A percentile compares a stretch with the other conserved stretches of the same genome.
Evolutionary conservation across 805 yeast species (phyloP).

Genomic region (Saccharomyces jurei): DNA sequence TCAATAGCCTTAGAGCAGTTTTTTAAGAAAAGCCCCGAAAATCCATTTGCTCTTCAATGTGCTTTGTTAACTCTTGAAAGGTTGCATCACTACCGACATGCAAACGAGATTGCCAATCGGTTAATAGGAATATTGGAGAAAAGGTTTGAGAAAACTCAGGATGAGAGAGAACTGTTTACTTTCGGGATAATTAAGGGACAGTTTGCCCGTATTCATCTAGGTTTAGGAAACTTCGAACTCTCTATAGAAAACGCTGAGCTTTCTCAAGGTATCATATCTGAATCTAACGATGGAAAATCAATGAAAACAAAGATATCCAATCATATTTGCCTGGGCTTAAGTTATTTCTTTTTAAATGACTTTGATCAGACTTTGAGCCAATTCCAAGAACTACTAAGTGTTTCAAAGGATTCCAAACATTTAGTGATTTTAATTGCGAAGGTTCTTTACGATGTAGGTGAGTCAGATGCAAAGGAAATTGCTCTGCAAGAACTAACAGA

Average conservation of each 20-base stretch:
- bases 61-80: slow-evolving; percentile 59
- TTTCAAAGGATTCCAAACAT: slow-evolving; percentile 50
- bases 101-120: slow-evolving; percentile 39
- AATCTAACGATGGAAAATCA: slow-evolving; percentile 30
- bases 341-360: slow-evolving; percentile 53
- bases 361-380: slow-evolving; percentile 60
- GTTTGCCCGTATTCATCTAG: slow-evolving; percentile 63
- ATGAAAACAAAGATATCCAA: slow-evolving; percentile 43
- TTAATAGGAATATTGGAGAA: slow-evolving; percentile 45
- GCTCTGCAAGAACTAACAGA: slow-evolving; percentile 77
- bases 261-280: slow-evolving; percentile 43
- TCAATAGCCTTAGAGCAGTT: slow-evolving; percentile 57
- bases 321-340: slow-evolving; percentile 62
- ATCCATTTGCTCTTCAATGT: slow-evolving; percentile 47
- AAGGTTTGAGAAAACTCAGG: slow-evolving; percentile 49
- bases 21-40: slow-evolving; percentile 53
- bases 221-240: slow-evolving; percentile 42
- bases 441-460: slow-evolving; percentile 67
- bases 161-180: slow-evolving; percentile 36
- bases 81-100: slow-evolving; percentile 51
- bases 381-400: slow-evolving; percentile 53
- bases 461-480: slow-evolving; percentile 69
- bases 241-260: slow-evolving; percentile 58
- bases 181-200: slow-evolving; percentile 61
- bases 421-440: slow-evolving; percentile 71